These are phyloP conservation scores for Babesia ovata DNA, from an alignment of 169 alveolate species.

Conservation along the genomic window DNA sequence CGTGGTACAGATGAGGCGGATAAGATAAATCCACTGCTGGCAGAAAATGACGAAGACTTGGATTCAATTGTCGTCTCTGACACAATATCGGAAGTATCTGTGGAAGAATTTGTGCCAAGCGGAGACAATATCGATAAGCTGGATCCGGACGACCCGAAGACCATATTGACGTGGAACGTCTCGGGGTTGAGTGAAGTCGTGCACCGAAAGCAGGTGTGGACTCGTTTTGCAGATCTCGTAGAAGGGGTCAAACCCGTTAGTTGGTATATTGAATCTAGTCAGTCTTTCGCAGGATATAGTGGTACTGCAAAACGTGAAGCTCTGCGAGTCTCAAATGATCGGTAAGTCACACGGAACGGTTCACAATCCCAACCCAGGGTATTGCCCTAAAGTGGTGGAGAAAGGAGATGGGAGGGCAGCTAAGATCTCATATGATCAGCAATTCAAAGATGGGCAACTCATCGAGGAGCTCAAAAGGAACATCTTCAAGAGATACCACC, in stretches of 20 bases:
- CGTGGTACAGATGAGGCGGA: slow-evolving; percentile 5
- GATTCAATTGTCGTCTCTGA: neutral
- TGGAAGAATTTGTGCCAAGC: slow-evolving; percentile 15
- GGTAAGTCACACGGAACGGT: neutral
- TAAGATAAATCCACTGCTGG: slow-evolving; percentile 34
- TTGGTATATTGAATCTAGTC: neutral
- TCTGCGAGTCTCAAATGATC: slow-evolving; percentile 26
- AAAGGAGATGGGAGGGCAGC: slow-evolving; percentile 17
- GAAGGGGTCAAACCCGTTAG: slow-evolving; percentile 31
- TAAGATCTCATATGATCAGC: slow-evolving; percentile 32
- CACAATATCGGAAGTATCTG: slow-evolving; percentile 8
- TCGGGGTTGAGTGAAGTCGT: slow-evolving; percentile 22
- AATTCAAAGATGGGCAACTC: slow-evolving; percentile 30
- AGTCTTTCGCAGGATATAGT: slow-evolving; percentile 21
- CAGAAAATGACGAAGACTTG: slow-evolving; percentile 2
- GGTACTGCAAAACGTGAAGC: slow-evolving; percentile 47
- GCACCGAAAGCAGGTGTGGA: slow-evolving; percentile 19
- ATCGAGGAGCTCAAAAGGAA: slow-evolving; percentile 12
- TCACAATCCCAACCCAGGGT: neutral
- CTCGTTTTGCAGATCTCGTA: slow-evolving; percentile 10
- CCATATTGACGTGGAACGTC: slow-evolving; percentile 46
- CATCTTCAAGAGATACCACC: slow-evolving; percentile 26
- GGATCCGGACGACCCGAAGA: slow-evolving; percentile 40
- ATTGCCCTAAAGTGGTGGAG: slow-evolving; percentile 12
- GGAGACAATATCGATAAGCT: neutral